Conservation (phyloP, 1,284 basidiomycete species). For the Acaromyces ingoldii region DNA sequence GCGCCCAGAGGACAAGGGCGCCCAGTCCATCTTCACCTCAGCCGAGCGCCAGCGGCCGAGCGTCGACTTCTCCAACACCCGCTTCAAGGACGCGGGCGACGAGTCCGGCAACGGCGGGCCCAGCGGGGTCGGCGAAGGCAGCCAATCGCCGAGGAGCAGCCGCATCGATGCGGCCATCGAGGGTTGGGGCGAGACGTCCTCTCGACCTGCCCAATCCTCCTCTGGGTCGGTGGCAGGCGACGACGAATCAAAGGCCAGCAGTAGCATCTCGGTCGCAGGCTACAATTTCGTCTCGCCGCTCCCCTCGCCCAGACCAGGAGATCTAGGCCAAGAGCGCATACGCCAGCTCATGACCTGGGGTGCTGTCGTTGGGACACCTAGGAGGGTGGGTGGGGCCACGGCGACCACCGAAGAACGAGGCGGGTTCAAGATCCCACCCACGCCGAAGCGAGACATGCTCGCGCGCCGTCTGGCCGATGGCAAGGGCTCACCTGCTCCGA, state of each 20-base stretch:
- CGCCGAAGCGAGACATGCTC: conserved; percentile 5
- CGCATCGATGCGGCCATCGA: conserved; percentile 38
- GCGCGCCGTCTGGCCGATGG: background rate
- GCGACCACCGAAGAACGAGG: background rate
- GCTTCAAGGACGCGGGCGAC: background rate
- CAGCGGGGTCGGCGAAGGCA: conserved; percentile 9
- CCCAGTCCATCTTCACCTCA: background rate
- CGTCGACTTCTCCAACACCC: conserved; percentile 5
- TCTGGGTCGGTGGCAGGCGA: background rate
- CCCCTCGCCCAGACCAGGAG: conserved; percentile 13
- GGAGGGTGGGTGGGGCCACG: background rate
- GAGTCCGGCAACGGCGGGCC: conserved; percentile 7
- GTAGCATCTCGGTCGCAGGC: conserved; percentile 28
- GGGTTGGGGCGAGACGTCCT: conserved; percentile 9
- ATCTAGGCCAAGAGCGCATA: conserved; percentile 7
- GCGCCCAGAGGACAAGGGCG: background rate
- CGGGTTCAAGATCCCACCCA: conserved; percentile 5
- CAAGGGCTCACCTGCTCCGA: background rate
- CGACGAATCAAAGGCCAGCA: background rate
- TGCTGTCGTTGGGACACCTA: background rate
- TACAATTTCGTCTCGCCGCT: conserved; percentile 38
- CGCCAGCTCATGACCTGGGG: conserved; percentile 12
- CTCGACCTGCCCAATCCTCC: background rate
- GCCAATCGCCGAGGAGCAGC: conserved; percentile 23
- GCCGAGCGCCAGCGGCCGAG: background rate